Conservation (phyloP, 345 rosid genomes). For the Salix suchowensis region DNA sequence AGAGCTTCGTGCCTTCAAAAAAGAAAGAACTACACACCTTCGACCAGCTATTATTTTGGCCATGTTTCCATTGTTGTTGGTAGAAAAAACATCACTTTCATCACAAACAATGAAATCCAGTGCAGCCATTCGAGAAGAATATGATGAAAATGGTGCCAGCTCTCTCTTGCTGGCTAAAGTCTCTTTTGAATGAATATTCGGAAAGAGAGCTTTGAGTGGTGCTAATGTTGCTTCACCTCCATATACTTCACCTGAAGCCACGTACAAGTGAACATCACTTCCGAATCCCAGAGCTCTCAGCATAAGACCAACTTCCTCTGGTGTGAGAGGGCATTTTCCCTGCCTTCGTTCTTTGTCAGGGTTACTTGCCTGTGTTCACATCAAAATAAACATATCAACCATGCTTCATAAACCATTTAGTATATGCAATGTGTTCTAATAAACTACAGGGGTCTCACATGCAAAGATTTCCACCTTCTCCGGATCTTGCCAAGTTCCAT, state of each 20-base stretch:
- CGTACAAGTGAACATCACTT: constrained; percentile 72
- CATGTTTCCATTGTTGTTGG: constrained; percentile 98
- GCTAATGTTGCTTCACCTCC: constrained; percentile 81
- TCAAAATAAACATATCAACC: constrained; percentile 1
- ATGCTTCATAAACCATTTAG: background rate
- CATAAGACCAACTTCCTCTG: constrained; percentile 90
- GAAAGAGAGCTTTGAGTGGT: constrained; percentile 77
- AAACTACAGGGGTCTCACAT: constrained; percentile 38
- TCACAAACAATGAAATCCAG: constrained; percentile 90
- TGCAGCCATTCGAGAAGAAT: constrained; percentile 94
- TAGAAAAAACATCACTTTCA: constrained; percentile 82
- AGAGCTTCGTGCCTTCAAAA: constrained; percentile 45
- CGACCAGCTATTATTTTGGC: constrained; percentile 90
- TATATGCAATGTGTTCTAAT: background rate
- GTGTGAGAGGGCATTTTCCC: constrained; percentile 89
- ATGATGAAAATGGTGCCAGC: constrained; percentile 57
- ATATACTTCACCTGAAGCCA: constrained; percentile 90
- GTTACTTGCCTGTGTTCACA: constrained; percentile 49
- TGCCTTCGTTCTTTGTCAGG: constrained; percentile 75
- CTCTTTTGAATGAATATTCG: constrained; percentile 80
- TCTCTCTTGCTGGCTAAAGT: constrained; percentile 67
- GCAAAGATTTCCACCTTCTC: constrained; percentile 84
- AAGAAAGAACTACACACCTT: constrained; percentile 40
- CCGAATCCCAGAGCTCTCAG: constrained; percentile 84
- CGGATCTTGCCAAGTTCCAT: constrained; percentile 67